Percentiles rank a stretch among this genome's conserved stretches.
These are phyloP conservation scores for Fermentozyma sake DNA, from an alignment of 1,139 yeast species.

Conservation along the genomic window DNA sequence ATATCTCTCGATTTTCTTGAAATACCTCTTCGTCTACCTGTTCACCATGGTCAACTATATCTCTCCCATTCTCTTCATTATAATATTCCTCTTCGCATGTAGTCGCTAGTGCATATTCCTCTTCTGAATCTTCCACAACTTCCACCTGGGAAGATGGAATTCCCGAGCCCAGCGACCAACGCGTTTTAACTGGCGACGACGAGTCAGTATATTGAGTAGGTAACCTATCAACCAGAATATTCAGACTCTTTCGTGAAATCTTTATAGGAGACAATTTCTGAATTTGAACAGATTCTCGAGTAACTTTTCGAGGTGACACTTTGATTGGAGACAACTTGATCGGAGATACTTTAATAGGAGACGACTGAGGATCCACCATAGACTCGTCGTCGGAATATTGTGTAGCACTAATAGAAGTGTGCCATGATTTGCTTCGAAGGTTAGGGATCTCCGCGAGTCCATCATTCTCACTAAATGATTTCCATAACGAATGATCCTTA, in stretches of 20 bases:
- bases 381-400: conserved; percentile 15
- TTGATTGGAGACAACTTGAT: conserved; percentile 3
- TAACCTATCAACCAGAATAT: conserved; percentile 10
- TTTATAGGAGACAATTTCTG: neutral
- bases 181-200: conserved; percentile 1
- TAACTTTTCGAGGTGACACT: conserved; percentile 1
- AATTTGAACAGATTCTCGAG: no score
- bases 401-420: conserved; percentile 8
- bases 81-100: no score
- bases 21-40: no score
- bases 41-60: no score
- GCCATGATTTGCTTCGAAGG: conserved; percentile 11
- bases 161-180: no score
- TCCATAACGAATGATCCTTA: no score
- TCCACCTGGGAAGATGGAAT: conserved; percentile 4
- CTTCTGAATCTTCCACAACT: conserved; percentile 6
- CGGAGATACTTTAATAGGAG: conserved; percentile 8
- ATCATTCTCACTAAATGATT: conserved; percentile 7
- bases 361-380: conserved; percentile 3
- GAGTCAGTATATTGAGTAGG: conserved; percentile 14
- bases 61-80: no score
- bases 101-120: conserved; percentile 8
- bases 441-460: conserved; percentile 9
- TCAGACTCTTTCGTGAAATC: no score
- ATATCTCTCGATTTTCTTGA: no score